Evolutionary conservation across 2,329 filamentous ascomycete genomes (phyloP), one percentile per base, ranked within the genome.

Genomic region (Metarhizium guizhouense): DNA sequence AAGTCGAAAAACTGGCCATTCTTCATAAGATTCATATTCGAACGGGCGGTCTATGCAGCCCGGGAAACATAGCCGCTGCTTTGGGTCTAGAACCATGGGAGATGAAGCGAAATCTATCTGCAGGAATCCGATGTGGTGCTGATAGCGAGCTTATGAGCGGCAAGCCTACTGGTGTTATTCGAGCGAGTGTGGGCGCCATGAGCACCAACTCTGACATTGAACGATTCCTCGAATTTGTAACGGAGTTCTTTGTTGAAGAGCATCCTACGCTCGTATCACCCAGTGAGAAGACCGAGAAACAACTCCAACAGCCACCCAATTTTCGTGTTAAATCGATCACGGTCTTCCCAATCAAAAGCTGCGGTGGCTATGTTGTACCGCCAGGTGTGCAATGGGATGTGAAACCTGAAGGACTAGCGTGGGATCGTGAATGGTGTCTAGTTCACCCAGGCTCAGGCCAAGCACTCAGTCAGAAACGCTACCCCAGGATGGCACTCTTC

Each of bases 401-500:
- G 20, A 83, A 81, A 55, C 76, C 81, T 7, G 91, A 96, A 72
- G 94, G 94, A 0, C 76, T 99, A 2, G 87, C 85, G 8, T 97
- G 93, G 91, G 94, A 99, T 68, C 81, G 94, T 58, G 93, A 97
- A 74, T 99, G 94, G 93, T 97, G 93, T 71, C 75, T 99, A 20
- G 78, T 99, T 14, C 92, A 96, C 67, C 82, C 85, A 65, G 91
- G 90, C 47, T 95, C 92, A 1, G 88, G 90, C 0, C 84, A 86
- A 62, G 90, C 87, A 6, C 75, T 99, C 54, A 96, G 83, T 66
- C 93, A 97, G 70, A 99, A 97, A 72, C 80, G 85, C 60, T 86
- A 94, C 66, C 89, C 92, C 2, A 83, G 78, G 38, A 97, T 99
- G 93, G 87, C 90, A 13, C 79, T 96, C 4, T 78, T 99, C 53